phyloP scores from a whole-genome alignment of 495 filamentous ascomycete genomes.

The Aspergillus haitiensis region DNA sequence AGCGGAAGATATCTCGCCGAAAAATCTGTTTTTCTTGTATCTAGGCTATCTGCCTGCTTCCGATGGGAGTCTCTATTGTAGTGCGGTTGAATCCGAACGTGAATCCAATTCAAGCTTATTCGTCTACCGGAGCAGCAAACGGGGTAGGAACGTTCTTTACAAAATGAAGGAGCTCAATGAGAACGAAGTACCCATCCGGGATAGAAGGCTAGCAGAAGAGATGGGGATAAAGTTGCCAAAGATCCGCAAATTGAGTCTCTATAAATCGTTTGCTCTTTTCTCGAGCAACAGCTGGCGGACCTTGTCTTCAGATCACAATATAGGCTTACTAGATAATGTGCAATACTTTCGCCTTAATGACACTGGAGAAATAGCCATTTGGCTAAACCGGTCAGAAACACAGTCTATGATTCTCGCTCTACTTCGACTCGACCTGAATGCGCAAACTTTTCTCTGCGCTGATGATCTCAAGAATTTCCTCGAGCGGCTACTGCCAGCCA shows the following conservation, averaged over 20 bases:
- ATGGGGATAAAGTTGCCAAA: background rate
- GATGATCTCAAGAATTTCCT: background rate
- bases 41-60: background rate
- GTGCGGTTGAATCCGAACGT: background rate
- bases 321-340: background rate
- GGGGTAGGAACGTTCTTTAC: background rate
- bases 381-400: background rate
- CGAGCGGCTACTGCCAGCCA: background rate
- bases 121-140: background rate
- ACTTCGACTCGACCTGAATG: background rate
- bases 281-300: background rate
- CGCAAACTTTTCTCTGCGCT: background rate
- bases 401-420: background rate
- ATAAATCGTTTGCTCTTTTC: background rate
- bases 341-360: background rate
- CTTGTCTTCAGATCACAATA: background rate
- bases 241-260: background rate
- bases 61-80: background rate
- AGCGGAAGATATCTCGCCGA: background rate
- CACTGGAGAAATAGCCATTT: background rate
- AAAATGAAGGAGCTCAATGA: background rate
- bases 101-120: background rate
- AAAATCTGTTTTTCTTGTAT: background rate
- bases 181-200: background rate
- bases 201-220: background rate